Base-by-base conservation (phyloP, 768 basidiomycete species). In the Boletus sp. region DNA sequence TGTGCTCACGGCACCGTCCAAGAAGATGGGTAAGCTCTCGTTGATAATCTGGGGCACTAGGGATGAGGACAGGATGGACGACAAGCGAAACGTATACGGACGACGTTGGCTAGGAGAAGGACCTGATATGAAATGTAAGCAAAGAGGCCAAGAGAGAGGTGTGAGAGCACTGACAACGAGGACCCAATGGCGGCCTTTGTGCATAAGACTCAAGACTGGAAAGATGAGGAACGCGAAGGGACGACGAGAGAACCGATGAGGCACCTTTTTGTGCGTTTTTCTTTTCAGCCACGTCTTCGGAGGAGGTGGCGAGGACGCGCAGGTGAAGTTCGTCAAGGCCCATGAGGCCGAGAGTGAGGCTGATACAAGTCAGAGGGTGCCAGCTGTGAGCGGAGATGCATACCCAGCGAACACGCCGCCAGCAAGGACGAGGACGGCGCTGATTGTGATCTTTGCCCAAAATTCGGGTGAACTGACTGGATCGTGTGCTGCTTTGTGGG, bases 321-420 rank as follows among this genome's bases (percentile, higher is more conserved):
- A 97, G 81, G 64, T 96, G 92, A 15, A 97, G 81, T 58, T 94
- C 91, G 61, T 97, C 94, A 17, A 95, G 80, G 1, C 94, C 94
- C 94, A 96, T 96, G 29, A 97, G 77, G 1, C 92, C 94, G 30
- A 97, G 83, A 0, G 94, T 97, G 52, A 97, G 75, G 3, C 93
- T 94, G 62, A 18, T 12, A 2, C 35, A 15, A 9, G 28, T 67
- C 11, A 44, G 52, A 3, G 45, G 2, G 24, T 4, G 20, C 10
- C 4, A 2, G 4, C 0, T 3, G 20, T 1, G 0, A 24, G 20
- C 15, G 18, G 15, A 18, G 4, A 15, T 2, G 9, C 50, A 7
- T 32, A 90, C 94, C 95, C 95, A 12, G 95, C 92, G 69, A 98
- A 97, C 5, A 94, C 87, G 51, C 95, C 95, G 3, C 95, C 95